Conservation (phyloP, 306 rosid genomes). For the Citrullus mucosospermus region DNA sequence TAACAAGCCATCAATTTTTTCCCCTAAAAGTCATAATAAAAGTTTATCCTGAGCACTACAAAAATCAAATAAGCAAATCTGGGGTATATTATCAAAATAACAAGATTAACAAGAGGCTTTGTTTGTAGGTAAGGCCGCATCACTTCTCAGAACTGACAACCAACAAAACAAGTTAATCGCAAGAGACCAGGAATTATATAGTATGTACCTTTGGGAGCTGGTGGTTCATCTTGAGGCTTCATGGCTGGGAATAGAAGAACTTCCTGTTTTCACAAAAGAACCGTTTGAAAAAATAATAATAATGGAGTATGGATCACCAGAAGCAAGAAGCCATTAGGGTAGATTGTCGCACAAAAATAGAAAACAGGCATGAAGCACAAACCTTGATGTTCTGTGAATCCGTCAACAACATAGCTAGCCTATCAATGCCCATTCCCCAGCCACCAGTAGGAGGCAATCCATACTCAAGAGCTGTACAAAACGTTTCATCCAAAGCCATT, state of each 20-base stretch:
- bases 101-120: too few relatives aligned
- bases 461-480: conserved; percentile 79
- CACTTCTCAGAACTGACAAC: neutral
- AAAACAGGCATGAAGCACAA: neutral
- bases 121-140: neutral
- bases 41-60: neutral
- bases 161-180: neutral
- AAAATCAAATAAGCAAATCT: neutral
- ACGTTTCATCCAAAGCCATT: conserved; percentile 81
- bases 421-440: conserved; percentile 95
- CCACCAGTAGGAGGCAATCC: conserved; percentile 98
- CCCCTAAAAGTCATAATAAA: neutral
- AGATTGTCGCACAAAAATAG: neutral
- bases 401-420: conserved; percentile 65
- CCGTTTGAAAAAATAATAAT: neutral
- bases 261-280: conserved; percentile 39
- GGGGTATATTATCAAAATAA: neutral
- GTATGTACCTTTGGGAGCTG: conserved; percentile 20
- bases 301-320: neutral
- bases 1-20: neutral
- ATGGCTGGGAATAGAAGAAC: conserved; percentile 92
- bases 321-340: neutral
- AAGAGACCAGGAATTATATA: neutral
- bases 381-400: conserved; percentile 94
- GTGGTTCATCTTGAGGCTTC: conserved; percentile 73